Evolutionary conservation across 2,329 filamentous ascomycete genomes (phyloP), one percentile per base, ranked within the genome.

Genomic region (Diplodia intermedia): DNA sequence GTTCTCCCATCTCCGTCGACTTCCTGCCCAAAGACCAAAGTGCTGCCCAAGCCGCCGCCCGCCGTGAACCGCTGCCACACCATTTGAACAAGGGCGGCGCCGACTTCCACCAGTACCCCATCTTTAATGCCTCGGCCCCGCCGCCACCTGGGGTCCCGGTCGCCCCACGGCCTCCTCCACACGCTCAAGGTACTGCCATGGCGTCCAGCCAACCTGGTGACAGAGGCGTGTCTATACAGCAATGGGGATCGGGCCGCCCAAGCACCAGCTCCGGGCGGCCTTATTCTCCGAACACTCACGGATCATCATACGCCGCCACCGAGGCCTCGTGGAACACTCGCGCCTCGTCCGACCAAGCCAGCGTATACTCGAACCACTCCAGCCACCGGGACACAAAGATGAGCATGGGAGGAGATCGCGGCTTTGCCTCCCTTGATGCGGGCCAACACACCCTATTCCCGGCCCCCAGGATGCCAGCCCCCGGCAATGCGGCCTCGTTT

Each of bases 31-130:
- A 88, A 75, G 81, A 85, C 68, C 89, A 92, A 70, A 88, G 85
- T 72, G 83, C 87, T 26, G 75, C 79, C 31, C 80, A 67, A 84
- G 40, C 57, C n/a, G 57, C 40, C 29, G 29, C 43, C 67, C 86
- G 89, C 72, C 88, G 89, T 76, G 91, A 95, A 67, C 91, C 91
- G 68, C 85, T 91, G 69, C 92, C 93, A 36, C 91, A 95, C 79
- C 92, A 97, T 75, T 82, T 96, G 66, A 94, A 93, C 78, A 94
- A 93, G 80, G 85, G 84, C 71, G 88, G 88, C 60, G 82, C 83
- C 73, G 94, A 97, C 79, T 97, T 89, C 76, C 93, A 97, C 81
- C 94, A 97, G 76, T 97, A 97, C 78, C 93, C 93, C 52, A 86
- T 86, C 65, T 88, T 91, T 77, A 89, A 90, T 72, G 82, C 87